Evolutionary conservation across 208 protist species (phyloP).

Genomic region (Acanthamoeba comandoni): DNA sequence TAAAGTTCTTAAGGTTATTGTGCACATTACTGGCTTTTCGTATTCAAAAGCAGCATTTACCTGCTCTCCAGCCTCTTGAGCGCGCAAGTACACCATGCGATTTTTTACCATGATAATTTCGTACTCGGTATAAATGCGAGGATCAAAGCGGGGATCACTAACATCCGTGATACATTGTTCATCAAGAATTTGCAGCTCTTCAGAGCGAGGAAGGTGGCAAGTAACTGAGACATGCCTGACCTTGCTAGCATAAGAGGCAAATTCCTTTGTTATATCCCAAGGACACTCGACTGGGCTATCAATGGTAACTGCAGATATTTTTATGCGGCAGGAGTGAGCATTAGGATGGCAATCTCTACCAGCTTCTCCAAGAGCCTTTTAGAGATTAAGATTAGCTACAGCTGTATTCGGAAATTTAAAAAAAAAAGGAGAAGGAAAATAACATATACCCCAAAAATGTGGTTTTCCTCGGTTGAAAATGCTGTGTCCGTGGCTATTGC

Average conservation of each 20-base stretch:
- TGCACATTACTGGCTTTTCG: no score
- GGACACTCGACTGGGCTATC: slow-evolving; percentile 88
- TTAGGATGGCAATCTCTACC: slow-evolving; percentile 89
- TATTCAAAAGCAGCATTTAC: slow-evolving; percentile 74
- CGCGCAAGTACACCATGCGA: slow-evolving; percentile 72
- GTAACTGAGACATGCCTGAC: slow-evolving; percentile 90
- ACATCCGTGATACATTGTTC: slow-evolving; percentile 70
- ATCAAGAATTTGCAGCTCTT: slow-evolving; percentile 61
- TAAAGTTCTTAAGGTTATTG: background rate
- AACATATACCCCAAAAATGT: slow-evolving; percentile 38
- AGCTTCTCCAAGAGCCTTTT: slow-evolving; percentile 46
- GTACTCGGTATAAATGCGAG: slow-evolving; percentile 74
- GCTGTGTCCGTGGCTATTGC: slow-evolving; percentile 80
- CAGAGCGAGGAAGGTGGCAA: slow-evolving; percentile 83
- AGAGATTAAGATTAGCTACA: slow-evolving; percentile 45
- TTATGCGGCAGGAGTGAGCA: slow-evolving; percentile 91
- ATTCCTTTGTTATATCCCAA: slow-evolving; percentile 89
- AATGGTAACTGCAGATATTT: slow-evolving; percentile 91
- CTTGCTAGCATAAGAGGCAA: slow-evolving; percentile 90
- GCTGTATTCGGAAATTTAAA: background rate
- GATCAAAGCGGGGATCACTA: slow-evolving; percentile 53
- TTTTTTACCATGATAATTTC: slow-evolving; percentile 76
- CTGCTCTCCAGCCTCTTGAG: slow-evolving; percentile 86
- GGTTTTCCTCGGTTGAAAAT: slow-evolving; percentile 77
- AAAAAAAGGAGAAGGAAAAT: background rate